Base-by-base conservation (phyloP, 148 eudicot species). In the Bassia scoparia region DNA sequence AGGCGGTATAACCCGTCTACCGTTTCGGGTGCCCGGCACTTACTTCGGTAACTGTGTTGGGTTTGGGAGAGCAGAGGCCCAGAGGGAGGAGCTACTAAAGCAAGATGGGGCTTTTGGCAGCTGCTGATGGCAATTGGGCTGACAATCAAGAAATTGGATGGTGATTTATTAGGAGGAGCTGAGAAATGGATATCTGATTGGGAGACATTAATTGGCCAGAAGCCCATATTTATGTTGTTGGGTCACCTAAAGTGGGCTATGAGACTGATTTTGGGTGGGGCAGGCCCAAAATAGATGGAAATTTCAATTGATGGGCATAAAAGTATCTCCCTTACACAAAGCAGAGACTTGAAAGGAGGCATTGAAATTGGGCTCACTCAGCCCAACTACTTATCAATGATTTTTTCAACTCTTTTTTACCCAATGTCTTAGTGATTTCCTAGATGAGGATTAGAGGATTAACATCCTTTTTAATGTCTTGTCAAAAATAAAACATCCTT, bases 221-320 rank as follows among this genome's bases (percentile, higher is more conserved):
- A 29, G 52, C 26, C 4, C 81, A 76, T 12, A 68, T 84, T n/a
- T 78, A 70, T 71, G 85, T 87, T 30, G 79, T 85, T 13, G 92
- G 92, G 49, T 86, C 92, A 18, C 89, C 90, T 0, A 88, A 84
- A 73, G 72, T 86, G 71, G 63, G 78, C 34, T 89, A 86, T 37
- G 80, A 69, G 37, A 61, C 78, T 52, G 88, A 89, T 79, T 86
- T 89, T 59, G 93, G 93, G 49, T 86, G 84, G 87, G 88, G 87
- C 6, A 75, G 61, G 33, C 85, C 87, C 0, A 76, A 35, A 70
- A 87, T 85, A 67, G 61, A 87, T 86, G 62, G 83, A 77, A 34
- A 64, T 85, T 31, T 78, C 81, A 21, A 79, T 86, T 49, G 87
- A 84, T 65, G 72, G 7, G 16, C 62, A 56, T 27, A 71, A 79